Conservation (phyloP, 2,329 filamentous ascomycete genomes). For the Fusarium setosum region DNA sequence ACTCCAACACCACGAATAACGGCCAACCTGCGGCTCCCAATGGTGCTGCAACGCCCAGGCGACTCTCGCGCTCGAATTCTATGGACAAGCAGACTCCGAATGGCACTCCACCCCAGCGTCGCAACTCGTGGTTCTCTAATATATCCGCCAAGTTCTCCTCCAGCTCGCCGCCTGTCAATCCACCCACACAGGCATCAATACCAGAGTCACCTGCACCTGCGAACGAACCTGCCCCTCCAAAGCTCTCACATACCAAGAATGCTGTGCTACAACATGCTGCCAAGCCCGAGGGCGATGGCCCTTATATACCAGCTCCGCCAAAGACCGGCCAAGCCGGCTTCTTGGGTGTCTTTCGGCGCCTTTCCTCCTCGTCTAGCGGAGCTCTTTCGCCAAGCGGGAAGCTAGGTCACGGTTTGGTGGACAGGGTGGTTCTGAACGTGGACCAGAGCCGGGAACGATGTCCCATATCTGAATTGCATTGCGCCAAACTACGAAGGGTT, state of each 20-base stretch:
- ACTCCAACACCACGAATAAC: slow-evolving; percentile 29
- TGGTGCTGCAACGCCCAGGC: slow-evolving; percentile 37
- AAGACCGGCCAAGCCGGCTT: slow-evolving; percentile 77
- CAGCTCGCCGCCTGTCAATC: slow-evolving; percentile 47
- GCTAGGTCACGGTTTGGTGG: slow-evolving; percentile 74
- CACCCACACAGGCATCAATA: slow-evolving; percentile 45
- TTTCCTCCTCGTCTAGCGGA: slow-evolving; percentile 75
- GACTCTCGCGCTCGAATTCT: slow-evolving; percentile 50
- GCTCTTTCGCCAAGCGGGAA: slow-evolving; percentile 41
- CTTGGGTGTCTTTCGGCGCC: slow-evolving; percentile 82
- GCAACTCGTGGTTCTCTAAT: slow-evolving; percentile 92
- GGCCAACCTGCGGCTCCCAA: slow-evolving; percentile 40
- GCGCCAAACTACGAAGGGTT: slow-evolving; percentile 84
- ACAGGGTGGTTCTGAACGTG: slow-evolving; percentile 85
- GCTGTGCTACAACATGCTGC: slow-evolving; percentile 68
- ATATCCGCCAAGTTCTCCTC: slow-evolving; percentile 90
- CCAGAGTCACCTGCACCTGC: slow-evolving; percentile 38
- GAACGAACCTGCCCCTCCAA: slow-evolving; percentile 60
- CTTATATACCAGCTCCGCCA: slow-evolving; percentile 81
- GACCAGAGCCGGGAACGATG: slow-evolving; percentile 84
- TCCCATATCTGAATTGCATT: slow-evolving; percentile 80
- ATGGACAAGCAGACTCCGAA: slow-evolving; percentile 47
- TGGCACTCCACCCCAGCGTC: slow-evolving; percentile 58
- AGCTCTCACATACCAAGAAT: slow-evolving; percentile 63
- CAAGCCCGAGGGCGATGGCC: slow-evolving; percentile 68